phyloP scores from a whole-genome alignment of 2,329 filamentous ascomycete species.

The Bimuria novae-zelandiae region DNA sequence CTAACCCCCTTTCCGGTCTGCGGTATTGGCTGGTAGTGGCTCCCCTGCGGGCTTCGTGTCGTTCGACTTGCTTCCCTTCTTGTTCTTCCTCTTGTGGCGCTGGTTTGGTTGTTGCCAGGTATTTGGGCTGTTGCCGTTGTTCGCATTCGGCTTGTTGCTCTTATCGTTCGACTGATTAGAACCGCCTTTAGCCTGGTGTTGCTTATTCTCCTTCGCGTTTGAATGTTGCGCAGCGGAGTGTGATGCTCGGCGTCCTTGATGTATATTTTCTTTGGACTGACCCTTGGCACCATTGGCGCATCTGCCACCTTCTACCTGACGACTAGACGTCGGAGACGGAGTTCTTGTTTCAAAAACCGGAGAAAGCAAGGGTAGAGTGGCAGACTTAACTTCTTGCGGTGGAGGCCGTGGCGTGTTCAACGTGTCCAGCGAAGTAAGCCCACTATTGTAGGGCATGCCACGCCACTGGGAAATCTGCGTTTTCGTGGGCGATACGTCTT shows the following conservation, averaged over 20 bases:
- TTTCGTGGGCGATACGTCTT: slow-evolving; percentile 38
- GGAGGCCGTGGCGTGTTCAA: slow-evolving; percentile 52
- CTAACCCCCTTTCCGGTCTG: slow-evolving; percentile 54
- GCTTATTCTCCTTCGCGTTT: slow-evolving; percentile 29
- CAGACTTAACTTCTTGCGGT: slow-evolving; percentile 44
- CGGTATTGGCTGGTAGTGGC: slow-evolving; percentile 49
- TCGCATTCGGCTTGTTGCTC: slow-evolving; percentile 23
- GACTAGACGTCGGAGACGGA: slow-evolving; percentile 67
- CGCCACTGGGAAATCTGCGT: slow-evolving; percentile 39
- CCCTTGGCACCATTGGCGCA: slow-evolving; percentile 33
- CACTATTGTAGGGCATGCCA: slow-evolving; percentile 33
- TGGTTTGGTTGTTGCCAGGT: slow-evolving; percentile 26
- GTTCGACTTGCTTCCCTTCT: slow-evolving; percentile 28
- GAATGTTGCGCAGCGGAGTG: slow-evolving; percentile 24
- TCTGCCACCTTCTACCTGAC: slow-evolving; percentile 44
- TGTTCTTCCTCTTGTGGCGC: slow-evolving; percentile 33
- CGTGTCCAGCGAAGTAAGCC: slow-evolving; percentile 39
- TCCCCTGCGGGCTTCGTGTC: slow-evolving; percentile 45
- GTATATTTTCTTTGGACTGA: slow-evolving; percentile 33
- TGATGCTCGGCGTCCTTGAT: slow-evolving; percentile 34
- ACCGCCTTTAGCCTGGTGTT: slow-evolving; percentile 15
- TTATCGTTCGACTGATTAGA: slow-evolving; percentile 12
- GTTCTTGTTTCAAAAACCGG: slow-evolving; percentile 76
- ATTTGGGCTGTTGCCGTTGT: slow-evolving; percentile 26
- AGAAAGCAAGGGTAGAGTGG: slow-evolving; percentile 60